Conservation (phyloP, 2,329 filamentous ascomycete species). For the Helicocarpus griseus region DNA sequence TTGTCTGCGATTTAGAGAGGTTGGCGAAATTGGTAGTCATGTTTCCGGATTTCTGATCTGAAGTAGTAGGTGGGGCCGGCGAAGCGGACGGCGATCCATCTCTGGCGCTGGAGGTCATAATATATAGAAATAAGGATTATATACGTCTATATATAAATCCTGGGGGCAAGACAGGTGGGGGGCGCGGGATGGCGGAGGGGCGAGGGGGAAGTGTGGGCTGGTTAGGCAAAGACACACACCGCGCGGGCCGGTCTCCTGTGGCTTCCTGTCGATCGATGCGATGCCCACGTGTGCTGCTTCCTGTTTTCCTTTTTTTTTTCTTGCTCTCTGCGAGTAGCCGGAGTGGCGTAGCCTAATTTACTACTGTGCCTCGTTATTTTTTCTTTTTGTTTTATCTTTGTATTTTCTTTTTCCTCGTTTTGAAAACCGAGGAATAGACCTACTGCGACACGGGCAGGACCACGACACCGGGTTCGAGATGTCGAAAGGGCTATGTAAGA, state of each 20-base stretch:
- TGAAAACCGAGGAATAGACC: not conserved
- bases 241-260: not conserved
- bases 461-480: not conserved
- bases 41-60: slow-evolving; percentile 28
- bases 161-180: not conserved
- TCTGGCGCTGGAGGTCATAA: slow-evolving; percentile 25
- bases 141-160: not conserved
- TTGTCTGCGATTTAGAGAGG: slow-evolving; percentile 36
- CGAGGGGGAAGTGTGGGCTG: not conserved
- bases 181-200: not conserved
- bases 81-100: slow-evolving; percentile 28
- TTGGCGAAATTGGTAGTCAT: slow-evolving; percentile 25
- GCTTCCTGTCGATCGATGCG: slow-evolving; percentile 10
- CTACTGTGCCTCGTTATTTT: not conserved
- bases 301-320: not conserved
- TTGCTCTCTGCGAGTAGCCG: slow-evolving; percentile 8
- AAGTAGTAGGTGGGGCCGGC: slow-evolving; percentile 26
- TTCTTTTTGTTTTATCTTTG: not conserved
- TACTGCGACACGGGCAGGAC: slow-evolving; percentile 1
- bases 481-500: not conserved
- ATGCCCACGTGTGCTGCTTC: slow-evolving; percentile 12
- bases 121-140: slow-evolving; percentile 17
- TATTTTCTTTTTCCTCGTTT: not conserved
- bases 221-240: not conserved
- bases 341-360: not conserved